Percentiles rank a stretch among this genome's conserved stretches.
Conservation (phyloP, 306 rosid genomes). For the Pterocarpus macrocarpus region DNA sequence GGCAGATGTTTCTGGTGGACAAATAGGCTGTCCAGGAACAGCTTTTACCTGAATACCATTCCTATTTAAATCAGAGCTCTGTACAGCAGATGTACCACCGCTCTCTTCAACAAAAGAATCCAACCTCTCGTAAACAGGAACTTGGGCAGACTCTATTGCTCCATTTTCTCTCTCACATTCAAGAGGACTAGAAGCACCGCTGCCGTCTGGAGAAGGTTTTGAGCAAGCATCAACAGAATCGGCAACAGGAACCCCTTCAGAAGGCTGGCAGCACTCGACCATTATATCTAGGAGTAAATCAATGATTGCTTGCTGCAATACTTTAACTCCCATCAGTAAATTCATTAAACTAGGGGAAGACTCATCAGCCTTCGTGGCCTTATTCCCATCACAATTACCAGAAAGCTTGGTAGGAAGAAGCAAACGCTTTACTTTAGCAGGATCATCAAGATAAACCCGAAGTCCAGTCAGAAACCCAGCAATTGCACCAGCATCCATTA, state of each 20-base stretch:
- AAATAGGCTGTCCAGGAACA: constrained; percentile 71
- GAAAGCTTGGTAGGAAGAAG: constrained; percentile 97
- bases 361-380: constrained; percentile 75
- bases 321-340: constrained; percentile 98
- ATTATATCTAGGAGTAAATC: constrained; percentile 97
- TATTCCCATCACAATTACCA: constrained; percentile 81
- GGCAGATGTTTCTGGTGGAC: constrained; percentile 91
- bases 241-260: constrained; percentile 72
- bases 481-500: constrained; percentile 99
- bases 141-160: constrained; percentile 64
- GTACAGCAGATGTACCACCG: constrained; percentile 80
- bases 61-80: constrained; percentile 80
- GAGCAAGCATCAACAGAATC: constrained; percentile 70
- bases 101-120: constrained; percentile 72
- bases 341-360: constrained; percentile 98
- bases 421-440: constrained; percentile 96
- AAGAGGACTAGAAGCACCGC: constrained; percentile 65
- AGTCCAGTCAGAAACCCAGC: constrained; percentile 98
- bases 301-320: constrained; percentile 95
- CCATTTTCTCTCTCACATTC: constrained; percentile 77
- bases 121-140: constrained; percentile 74
- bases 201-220: constrained; percentile 69
- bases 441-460: constrained; percentile 99
- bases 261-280: constrained; percentile 99
- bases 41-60: constrained; percentile 61